Percentiles rank a stretch among this genome's conserved stretches.
Evolutionary conservation across 139 green algal species (phyloP).

Genomic region (Chlamydomonas sp.): DNA sequence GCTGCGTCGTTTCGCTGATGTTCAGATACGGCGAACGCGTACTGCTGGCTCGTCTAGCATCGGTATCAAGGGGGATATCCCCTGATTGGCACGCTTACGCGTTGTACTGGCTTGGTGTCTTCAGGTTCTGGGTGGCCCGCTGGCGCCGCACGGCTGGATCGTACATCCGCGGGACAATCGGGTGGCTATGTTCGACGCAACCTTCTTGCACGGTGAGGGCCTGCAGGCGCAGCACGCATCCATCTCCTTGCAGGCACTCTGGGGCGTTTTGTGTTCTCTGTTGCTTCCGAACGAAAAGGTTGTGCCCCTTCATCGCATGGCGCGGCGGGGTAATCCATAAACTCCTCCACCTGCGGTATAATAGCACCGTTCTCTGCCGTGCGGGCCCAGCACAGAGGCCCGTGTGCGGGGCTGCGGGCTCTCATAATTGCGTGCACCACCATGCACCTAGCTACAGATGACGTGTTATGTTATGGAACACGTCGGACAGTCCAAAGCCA

Average conservation of each 20-base stretch:
- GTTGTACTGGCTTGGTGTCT: too few species aligned
- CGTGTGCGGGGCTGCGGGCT: background rate
- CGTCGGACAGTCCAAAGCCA: too few species aligned
- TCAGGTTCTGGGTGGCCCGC: constrained; percentile 25
- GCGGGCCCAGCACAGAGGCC: background rate
- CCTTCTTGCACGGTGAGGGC: constrained; percentile 58
- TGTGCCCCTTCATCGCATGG: background rate
- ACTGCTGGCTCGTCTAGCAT: too few species aligned
- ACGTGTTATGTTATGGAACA: too few species aligned
- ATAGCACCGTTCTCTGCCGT: background rate
- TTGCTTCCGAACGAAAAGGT: background rate
- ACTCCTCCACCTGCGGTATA: background rate
- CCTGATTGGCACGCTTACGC: too few species aligned
- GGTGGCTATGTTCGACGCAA: constrained; percentile 58
- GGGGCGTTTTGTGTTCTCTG: constrained; percentile 1
- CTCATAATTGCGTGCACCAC: too few species aligned
- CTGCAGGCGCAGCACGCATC: background rate
- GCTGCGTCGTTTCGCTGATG: too few species aligned
- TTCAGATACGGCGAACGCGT: too few species aligned
- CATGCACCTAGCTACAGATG: too few species aligned
- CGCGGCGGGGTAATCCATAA: background rate
- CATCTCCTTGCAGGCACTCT: too few species aligned
- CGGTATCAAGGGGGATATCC: too few species aligned
- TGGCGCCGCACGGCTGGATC: constrained; percentile 57
- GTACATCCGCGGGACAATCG: constrained; percentile 45